Conservation (phyloP, 139 green algal species). For the Raphidocelis subcapitata region DNA sequence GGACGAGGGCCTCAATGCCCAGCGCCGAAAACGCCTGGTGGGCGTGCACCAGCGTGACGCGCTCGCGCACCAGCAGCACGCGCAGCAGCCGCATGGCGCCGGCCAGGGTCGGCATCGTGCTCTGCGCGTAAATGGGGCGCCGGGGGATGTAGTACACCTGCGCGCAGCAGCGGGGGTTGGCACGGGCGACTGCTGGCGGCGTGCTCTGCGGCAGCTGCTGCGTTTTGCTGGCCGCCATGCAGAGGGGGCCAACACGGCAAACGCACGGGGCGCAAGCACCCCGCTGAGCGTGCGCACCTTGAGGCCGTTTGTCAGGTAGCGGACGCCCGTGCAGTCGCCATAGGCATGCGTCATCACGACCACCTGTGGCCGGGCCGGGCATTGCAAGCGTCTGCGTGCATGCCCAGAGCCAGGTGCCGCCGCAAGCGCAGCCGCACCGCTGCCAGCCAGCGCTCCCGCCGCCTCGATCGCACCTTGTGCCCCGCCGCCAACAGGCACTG, state of each 20-base stretch:
- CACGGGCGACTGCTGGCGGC: background rate
- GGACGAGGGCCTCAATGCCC: conserved; percentile 78
- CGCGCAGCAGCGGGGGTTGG: background rate
- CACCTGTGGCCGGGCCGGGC: conserved; percentile 21
- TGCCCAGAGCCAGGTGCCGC: too few species aligned
- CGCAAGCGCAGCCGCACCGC: too few species aligned
- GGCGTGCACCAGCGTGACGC: conserved; percentile 81
- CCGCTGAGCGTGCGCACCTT: too few species aligned
- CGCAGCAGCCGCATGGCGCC: conserved; percentile 64
- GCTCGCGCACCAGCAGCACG: conserved; percentile 74
- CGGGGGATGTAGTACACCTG: conserved; percentile 95
- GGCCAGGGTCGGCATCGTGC: conserved; percentile 63
- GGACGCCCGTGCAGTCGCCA: conserved; percentile 67
- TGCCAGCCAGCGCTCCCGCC: too few species aligned
- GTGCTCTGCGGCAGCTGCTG: background rate
- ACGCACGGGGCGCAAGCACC: too few species aligned
- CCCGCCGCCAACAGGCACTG: conserved; percentile 83
- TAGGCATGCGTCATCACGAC: conserved; percentile 52
- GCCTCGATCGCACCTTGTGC: conserved; percentile 64
- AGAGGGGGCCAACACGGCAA: too few species aligned
- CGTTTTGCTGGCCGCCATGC: too few species aligned
- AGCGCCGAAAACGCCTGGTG: conserved; percentile 91
- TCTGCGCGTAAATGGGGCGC: conserved; percentile 67
- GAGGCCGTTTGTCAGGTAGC: conserved; percentile 88
- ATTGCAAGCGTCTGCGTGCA: too few species aligned